Percentiles rank a stretch among this genome's conserved stretches.
Conservation (phyloP, 345 rosid genomes). For the Arabis alpina region DNA sequence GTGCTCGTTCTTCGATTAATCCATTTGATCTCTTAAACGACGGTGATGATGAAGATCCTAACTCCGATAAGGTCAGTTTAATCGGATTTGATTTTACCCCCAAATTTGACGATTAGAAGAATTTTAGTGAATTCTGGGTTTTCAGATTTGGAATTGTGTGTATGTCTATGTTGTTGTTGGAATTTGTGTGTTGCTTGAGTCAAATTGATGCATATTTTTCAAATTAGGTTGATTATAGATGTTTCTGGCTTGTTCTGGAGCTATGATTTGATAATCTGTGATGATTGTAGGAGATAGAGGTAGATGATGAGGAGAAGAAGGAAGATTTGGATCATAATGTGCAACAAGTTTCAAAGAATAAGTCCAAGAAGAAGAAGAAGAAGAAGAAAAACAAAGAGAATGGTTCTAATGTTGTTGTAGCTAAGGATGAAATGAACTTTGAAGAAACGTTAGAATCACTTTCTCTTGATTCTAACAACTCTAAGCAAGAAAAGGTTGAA, state of each 20-base stretch:
- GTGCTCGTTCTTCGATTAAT: conserved; percentile 52
- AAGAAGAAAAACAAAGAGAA: conserved; percentile 71
- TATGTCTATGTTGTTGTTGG: too few relatives aligned
- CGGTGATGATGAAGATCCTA: conserved; percentile 44
- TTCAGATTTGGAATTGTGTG: too few relatives aligned
- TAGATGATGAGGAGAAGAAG: conserved; percentile 43
- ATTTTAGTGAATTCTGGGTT: background rate
- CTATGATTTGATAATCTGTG: background rate
- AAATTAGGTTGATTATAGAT: background rate
- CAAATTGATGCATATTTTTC: background rate
- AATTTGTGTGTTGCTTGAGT: background rate
- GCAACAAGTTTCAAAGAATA: conserved; percentile 43
- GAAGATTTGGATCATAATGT: conserved; percentile 14
- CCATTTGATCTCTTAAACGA: conserved; percentile 84
- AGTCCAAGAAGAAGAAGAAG: conserved; percentile 84
- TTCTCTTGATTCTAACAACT: conserved; percentile 45
- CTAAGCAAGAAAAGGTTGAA: conserved; percentile 40
- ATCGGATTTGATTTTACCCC: background rate
- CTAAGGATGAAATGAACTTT: conserved; percentile 43
- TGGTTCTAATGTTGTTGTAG: conserved; percentile 33
- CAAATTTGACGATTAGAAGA: conserved; percentile 3
- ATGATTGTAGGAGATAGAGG: conserved; percentile 51
- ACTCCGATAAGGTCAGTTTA: conserved; percentile 41
- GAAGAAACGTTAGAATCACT: conserved; percentile 59
- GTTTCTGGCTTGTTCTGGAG: background rate